phyloP scores from a whole-genome alignment of 495 filamentous ascomycete species.

The Penicillium paxilli region DNA sequence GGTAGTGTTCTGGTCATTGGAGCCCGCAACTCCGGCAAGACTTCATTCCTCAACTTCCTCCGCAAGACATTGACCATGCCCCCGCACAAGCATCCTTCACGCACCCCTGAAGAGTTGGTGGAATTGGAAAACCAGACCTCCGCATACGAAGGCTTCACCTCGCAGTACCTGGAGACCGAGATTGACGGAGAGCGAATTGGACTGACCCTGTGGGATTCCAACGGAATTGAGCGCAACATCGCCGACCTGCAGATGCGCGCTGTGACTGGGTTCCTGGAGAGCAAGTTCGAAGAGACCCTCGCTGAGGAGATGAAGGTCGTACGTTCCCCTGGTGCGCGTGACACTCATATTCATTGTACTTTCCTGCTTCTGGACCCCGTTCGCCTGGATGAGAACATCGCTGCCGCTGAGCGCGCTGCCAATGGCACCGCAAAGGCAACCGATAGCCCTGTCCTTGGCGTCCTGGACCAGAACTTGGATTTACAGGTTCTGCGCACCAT shows the following conservation, averaged over 20 bases:
- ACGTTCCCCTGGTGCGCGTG: constrained; percentile 85
- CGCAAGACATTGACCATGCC: constrained; percentile 79
- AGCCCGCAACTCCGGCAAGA: constrained; percentile 87
- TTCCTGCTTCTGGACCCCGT: constrained; percentile 90
- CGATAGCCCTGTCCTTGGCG: constrained; percentile 50
- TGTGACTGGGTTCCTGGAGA: constrained; percentile 89
- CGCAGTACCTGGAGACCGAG: constrained; percentile 91
- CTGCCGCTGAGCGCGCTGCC: constrained; percentile 59
- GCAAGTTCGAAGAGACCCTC: constrained; percentile 98
- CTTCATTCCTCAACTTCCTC: constrained; percentile 95
- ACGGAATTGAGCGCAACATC: constrained; percentile 88
- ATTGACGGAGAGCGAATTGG: constrained; percentile 91
- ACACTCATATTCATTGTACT: constrained; percentile 96
- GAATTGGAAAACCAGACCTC: constrained; percentile 36
- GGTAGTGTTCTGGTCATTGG: constrained; percentile 88
- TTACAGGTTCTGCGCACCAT: constrained; percentile 85
- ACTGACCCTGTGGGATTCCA: constrained; percentile 93
- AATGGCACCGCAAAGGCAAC: constrained; percentile 55
- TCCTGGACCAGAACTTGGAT: constrained; percentile 87
- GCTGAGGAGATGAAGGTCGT: constrained; percentile 97
- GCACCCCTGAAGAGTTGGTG: constrained; percentile 53
- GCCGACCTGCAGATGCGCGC: constrained; percentile 92
- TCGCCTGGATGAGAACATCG: constrained; percentile 80
- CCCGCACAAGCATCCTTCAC: constrained; percentile 65
- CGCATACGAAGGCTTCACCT: constrained; percentile 68